Base-by-base conservation (phyloP, 106 monocot genomes). In the Posidonia australis region DNA sequence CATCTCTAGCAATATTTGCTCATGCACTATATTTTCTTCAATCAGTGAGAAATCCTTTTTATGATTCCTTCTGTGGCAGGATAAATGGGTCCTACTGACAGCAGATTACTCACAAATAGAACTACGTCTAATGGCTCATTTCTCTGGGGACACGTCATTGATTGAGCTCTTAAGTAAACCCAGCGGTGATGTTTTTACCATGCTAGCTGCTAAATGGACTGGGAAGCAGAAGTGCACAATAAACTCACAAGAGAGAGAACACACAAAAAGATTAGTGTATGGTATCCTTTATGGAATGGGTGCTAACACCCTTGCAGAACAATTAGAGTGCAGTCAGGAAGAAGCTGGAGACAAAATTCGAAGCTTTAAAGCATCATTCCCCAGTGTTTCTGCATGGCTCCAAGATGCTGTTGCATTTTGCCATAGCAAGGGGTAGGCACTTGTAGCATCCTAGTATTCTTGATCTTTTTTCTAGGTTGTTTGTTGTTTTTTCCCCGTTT, bases 241-340 rank as follows among this genome's bases (percentile, higher is more conserved):
- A 44, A 85, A 41, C 43, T 67, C 74, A 29, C 21, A 83, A 23
- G 91, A 98, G 81, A 84, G 98, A 71, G 98, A 91, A 24, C 79
- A 81, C 18, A 85, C 83, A 19, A 98, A 98, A 77, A 82, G 84
- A 72, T 74, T 98, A 54, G 79, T 90, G 16, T 98, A 98, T 76
- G 96, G 98, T 30, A 98, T 98, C 60, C 77, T 98, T 2, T 98
- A 98, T 83, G 98, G 98, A 23, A 98, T 98, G 98, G 91, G 91
- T 48, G 74, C 83, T 32, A 87, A 80, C 18, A 74, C 85, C 43
- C 91, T 98, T 46, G 84, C 91, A 13, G 98, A 90, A 55, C 86
- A 98, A 74, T 75, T 98, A 28, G 81, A 81, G 20, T 98, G 96
- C 78, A 84, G 80, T 68, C 56, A 67, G 16, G 79, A 82, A 27